Conservation (phyloP, 768 basidiomycete genomes). For the Leccinellum luteum region DNA sequence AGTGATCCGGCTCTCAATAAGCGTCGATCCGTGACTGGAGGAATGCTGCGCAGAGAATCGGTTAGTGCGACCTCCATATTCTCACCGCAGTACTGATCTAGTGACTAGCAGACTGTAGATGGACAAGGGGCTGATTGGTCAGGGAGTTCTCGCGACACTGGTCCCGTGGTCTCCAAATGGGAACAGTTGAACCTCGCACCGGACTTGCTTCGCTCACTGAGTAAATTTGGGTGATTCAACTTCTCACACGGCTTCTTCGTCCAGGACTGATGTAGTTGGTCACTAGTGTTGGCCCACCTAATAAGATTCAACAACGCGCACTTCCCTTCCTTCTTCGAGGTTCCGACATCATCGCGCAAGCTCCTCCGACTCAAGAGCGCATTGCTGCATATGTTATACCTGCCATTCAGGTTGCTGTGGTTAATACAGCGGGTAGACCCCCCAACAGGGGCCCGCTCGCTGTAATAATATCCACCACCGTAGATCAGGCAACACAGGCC, state of each 20-base stretch:
- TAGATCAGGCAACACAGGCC: slow-evolving; percentile 97
- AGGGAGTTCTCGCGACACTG: slow-evolving; percentile 60
- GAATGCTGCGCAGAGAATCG: slow-evolving; percentile 72
- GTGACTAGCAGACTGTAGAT: slow-evolving; percentile 48
- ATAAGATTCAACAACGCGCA: slow-evolving; percentile 97
- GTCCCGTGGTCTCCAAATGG: slow-evolving; percentile 91
- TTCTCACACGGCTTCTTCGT: slow-evolving; percentile 4
- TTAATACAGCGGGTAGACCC: slow-evolving; percentile 52
- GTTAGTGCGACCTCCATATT: slow-evolving; percentile 46
- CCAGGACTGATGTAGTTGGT: slow-evolving; percentile 13
- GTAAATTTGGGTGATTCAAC: slow-evolving; percentile 83
- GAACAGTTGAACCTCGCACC: slow-evolving; percentile 85
- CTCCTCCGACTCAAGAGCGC: slow-evolving; percentile 96
- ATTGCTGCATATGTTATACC: slow-evolving; percentile 97
- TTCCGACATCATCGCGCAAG: slow-evolving; percentile 97
- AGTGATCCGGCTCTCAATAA: slow-evolving; percentile 54
- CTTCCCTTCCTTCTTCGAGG: slow-evolving; percentile 92
- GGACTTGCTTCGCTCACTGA: slow-evolving; percentile 83
- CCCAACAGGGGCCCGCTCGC: slow-evolving; percentile 76
- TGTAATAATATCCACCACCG: slow-evolving; percentile 95
- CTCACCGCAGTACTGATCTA: slow-evolving; percentile 13
- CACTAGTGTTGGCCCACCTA: slow-evolving; percentile 88
- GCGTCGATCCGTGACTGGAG: slow-evolving; percentile 66
- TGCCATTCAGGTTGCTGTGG: slow-evolving; percentile 78
- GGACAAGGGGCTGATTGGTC: slow-evolving; percentile 55